Base-by-base conservation (phyloP, 768 basidiomycete species). In the Cystoderma amianthinum region DNA sequence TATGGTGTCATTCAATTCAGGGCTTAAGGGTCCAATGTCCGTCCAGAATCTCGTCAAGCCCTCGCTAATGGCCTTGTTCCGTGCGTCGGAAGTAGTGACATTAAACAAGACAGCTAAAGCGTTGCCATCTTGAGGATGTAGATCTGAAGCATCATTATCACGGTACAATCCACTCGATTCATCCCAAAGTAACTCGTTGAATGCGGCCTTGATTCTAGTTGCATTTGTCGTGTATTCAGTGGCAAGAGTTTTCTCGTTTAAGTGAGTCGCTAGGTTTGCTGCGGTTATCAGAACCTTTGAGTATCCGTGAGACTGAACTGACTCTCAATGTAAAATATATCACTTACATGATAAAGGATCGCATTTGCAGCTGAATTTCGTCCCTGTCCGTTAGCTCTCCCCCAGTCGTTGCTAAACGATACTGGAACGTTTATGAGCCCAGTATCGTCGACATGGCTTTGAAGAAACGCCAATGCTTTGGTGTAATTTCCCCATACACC, bases 121-220 rank as follows among this genome's bases (percentile, higher is more conserved):
- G 48, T 74, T 74, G 4, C 69, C 72, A 43, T 76, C 72, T 44
- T 76, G 72, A 1, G 74, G 72, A 33, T 61, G 59, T 5, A 76
- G 55, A 7, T 61, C 60, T 11, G 53, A 56, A 17, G 61, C 56
- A 22, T 64, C 61, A 48, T 72, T 74, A 50, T 76, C 74, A 9
- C 66, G 62, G 47, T 67, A 76, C 63, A 74, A 49, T 4, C 72
- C 72, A 20, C 49, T 60, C 13, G 42, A 33, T 4, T 58, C 56
- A 36, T 70, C 62, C 74, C 74, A 76, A 35, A 76, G 60, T 10
- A 63, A 47, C 5, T 53, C 42, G 50, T 74, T 74, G 52, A 62
- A 74, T 9, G 52, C 55, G 2, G 43, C 35, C 42, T 76, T 74
- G 19, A 74, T 51, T 4, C 56, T 48, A 2, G 65, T 62, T 3